phyloP scores from a whole-genome alignment of 495 filamentous ascomycete species.

The Hyaloscypha variabilis region DNA sequence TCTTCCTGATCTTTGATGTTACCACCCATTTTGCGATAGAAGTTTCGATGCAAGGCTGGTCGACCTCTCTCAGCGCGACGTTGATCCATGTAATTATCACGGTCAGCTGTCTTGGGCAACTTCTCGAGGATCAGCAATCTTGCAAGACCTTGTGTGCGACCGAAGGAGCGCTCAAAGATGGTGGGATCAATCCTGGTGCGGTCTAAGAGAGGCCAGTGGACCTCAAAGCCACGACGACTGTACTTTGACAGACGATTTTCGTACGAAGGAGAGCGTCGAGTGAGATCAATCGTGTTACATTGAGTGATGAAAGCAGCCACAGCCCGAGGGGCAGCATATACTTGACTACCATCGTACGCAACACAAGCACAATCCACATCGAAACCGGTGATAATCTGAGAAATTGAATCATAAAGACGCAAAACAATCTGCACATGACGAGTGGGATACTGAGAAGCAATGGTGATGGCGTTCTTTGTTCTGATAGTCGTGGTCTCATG shows the following conservation, averaged over 20 bases:
- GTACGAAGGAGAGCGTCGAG: slow-evolving; percentile 78
- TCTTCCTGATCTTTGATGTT: slow-evolving; percentile 74
- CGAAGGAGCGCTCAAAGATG: slow-evolving; percentile 80
- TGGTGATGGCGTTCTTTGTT: slow-evolving; percentile 84
- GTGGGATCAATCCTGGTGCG: slow-evolving; percentile 76
- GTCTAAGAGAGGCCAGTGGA: slow-evolving; percentile 74
- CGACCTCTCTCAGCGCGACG: slow-evolving; percentile 70
- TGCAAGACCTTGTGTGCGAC: slow-evolving; percentile 73
- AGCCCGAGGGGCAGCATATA: slow-evolving; percentile 71
- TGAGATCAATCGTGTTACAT: slow-evolving; percentile 76
- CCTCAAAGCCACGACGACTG: slow-evolving; percentile 78
- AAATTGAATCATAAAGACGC: slow-evolving; percentile 77
- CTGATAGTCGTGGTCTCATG: slow-evolving; percentile 75
- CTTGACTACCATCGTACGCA: slow-evolving; percentile 77
- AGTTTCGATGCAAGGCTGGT: slow-evolving; percentile 38
- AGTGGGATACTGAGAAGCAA: slow-evolving; percentile 78
- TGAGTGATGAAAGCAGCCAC: slow-evolving; percentile 78
- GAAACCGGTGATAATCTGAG: slow-evolving; percentile 82
- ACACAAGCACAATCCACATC: slow-evolving; percentile 83
- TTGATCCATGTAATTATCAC: slow-evolving; percentile 67
- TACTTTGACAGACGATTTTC: slow-evolving; percentile 90
- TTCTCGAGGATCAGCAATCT: slow-evolving; percentile 78
- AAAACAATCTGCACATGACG: slow-evolving; percentile 85
- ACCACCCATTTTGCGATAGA: slow-evolving; percentile 29
- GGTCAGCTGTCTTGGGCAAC: slow-evolving; percentile 63